phyloP scores from a whole-genome alignment of 768 basidiomycete genomes.

The Candolleomyces efflorescens region DNA sequence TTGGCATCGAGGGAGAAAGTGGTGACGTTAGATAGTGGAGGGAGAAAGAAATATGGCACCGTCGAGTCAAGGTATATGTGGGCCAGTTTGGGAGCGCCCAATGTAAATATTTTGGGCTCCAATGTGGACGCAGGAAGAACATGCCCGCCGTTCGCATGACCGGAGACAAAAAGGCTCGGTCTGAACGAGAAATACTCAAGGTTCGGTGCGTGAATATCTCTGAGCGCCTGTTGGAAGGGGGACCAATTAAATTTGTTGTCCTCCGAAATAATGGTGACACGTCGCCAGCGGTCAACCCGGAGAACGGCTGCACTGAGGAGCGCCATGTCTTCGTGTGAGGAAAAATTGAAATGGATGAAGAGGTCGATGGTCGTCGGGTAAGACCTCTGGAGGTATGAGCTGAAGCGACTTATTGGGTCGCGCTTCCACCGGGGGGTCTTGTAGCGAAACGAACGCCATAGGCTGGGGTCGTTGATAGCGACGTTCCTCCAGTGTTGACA shows the following conservation, averaged over 20 bases:
- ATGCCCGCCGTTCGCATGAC: background rate
- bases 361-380: conserved; percentile 3
- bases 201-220: background rate
- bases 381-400: background rate
- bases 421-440: conserved; percentile 8
- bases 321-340: conserved; percentile 5
- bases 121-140: background rate
- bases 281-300: conserved; percentile 5
- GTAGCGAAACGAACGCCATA: conserved; percentile 21
- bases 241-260: conserved; percentile 10
- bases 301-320: background rate
- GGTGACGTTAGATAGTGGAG: conserved; percentile 3
- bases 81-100: conserved; percentile 5
- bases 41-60: conserved; percentile 9
- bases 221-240: background rate
- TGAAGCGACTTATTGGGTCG: conserved; percentile 3
- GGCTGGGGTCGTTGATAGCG: conserved; percentile 17
- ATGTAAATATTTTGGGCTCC: conserved; percentile 4
- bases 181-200: conserved; percentile 8
- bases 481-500: conserved; percentile 25
- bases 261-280: conserved; percentile 4
- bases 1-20: conserved; percentile 8
- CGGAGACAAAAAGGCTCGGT: conserved; percentile 5
- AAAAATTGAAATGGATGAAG: conserved; percentile 2
- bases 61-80: conserved; percentile 7